Evolutionary conservation across 169 alveolate genomes (phyloP).

Genomic region (Eimeria sp.): DNA sequence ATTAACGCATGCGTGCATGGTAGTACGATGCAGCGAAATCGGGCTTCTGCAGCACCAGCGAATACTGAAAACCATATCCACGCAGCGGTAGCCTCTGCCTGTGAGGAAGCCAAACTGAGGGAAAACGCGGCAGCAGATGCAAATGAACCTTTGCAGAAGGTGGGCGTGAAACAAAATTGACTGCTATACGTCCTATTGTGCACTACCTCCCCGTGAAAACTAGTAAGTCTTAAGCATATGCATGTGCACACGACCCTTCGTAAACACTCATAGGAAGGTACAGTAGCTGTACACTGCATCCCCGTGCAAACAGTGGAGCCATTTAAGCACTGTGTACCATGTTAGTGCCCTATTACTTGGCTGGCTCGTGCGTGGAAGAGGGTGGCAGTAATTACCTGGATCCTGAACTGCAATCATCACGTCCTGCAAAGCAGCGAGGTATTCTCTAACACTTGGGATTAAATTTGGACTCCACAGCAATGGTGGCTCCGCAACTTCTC

Average conservation of each 20-base stretch:
- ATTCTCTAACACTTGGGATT: conserved; percentile 71
- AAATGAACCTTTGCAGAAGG: neutral
- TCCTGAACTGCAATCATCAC: conserved; percentile 83
- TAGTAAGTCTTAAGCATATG: neutral
- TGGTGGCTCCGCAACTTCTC: conserved; percentile 47
- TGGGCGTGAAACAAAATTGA: neutral
- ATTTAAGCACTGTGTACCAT: neutral
- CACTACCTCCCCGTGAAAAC: neutral
- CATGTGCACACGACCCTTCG: neutral
- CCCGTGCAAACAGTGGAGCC: neutral
- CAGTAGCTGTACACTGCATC: neutral
- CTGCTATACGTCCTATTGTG: neutral
- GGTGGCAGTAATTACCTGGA: conserved; percentile 73
- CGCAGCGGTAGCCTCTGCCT: no score
- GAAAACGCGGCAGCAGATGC: neutral
- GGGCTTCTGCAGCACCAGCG: neutral
- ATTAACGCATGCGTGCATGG: no score
- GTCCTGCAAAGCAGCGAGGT: conserved; percentile 79
- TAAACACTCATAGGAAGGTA: neutral
- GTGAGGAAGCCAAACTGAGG: neutral
- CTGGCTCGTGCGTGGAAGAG: neutral
- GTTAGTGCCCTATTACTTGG: neutral
- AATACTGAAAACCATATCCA: neutral
- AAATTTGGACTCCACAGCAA: conserved; percentile 39
- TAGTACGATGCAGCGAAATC: no score